Conservation (phyloP, 208 protist genomes). For the Leishmania braziliensis region DNA sequence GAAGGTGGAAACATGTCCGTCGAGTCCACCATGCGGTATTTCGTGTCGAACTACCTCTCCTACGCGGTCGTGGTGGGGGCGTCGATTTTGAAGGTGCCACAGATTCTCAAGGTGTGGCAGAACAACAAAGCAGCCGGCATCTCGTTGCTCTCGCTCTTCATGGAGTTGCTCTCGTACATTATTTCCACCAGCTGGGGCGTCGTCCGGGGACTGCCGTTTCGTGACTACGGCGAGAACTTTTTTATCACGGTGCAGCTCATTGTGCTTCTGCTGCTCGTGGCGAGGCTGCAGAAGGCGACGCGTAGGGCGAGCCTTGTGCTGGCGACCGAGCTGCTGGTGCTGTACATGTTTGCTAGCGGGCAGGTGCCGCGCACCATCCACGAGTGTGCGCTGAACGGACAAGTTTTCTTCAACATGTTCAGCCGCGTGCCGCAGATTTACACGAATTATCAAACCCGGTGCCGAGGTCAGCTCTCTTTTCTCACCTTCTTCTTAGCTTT, state of each 20-base stretch:
- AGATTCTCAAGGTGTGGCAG: slow-evolving; percentile 77
- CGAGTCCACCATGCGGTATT: slow-evolving; percentile 40
- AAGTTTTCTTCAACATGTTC: slow-evolving; percentile 70
- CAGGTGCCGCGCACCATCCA: slow-evolving; percentile 50
- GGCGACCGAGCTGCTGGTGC: slow-evolving; percentile 26
- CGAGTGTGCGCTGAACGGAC: slow-evolving; percentile 52
- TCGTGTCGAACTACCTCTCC: slow-evolving; percentile 68
- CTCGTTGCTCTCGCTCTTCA: slow-evolving; percentile 54
- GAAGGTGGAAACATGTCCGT: slow-evolving; percentile 14
- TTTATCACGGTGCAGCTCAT: slow-evolving; percentile 75
- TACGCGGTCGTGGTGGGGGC: slow-evolving; percentile 85
- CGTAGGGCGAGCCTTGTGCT: slow-evolving; percentile 34
- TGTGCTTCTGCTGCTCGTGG: slow-evolving; percentile 69
- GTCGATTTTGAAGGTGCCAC: slow-evolving; percentile 83
- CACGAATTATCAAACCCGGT: slow-evolving; percentile 64
- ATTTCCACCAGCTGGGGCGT: slow-evolving; percentile 84
- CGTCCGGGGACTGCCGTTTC: slow-evolving; percentile 61
- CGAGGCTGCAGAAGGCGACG: slow-evolving; percentile 55
- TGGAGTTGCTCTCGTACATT: slow-evolving; percentile 81
- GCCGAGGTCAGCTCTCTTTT: slow-evolving; percentile 79
- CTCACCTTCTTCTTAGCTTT: slow-evolving; percentile 86
- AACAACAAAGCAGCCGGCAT: slow-evolving; percentile 67
- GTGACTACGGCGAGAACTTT: slow-evolving; percentile 83
- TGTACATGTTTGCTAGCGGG: slow-evolving; percentile 49
- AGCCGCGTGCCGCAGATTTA: slow-evolving; percentile 85